These are phyloP conservation scores for Tulasnella sp. DNA, from an alignment of 768 basidiomycete species.

Conservation along the genomic window DNA sequence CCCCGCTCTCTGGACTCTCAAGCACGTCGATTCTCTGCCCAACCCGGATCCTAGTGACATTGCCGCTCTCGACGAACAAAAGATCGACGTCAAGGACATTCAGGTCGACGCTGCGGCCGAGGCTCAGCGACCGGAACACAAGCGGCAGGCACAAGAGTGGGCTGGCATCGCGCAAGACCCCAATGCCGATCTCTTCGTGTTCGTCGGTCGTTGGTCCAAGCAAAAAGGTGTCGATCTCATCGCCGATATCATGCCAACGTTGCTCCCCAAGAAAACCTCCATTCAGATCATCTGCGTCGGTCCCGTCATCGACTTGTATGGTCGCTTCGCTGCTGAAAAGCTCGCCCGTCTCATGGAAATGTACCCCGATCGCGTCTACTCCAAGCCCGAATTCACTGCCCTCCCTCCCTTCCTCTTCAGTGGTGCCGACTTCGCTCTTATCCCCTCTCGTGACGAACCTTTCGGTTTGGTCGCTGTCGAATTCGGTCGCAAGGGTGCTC, in stretches of 20 bases:
- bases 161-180: conserved; percentile 89
- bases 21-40: conserved; percentile 89
- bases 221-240: conserved; percentile 98
- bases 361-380: conserved; percentile 87
- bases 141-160: conserved; percentile 93
- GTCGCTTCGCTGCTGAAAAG: conserved; percentile 92
- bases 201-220: conserved; percentile 97
- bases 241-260: conserved; percentile 85
- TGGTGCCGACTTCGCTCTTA: conserved; percentile 91
- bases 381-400: conserved; percentile 95
- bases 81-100: conserved; percentile 61
- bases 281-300: conserved; percentile 87
- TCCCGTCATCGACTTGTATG: conserved; percentile 91
- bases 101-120: conserved; percentile 74
- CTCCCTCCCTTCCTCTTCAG: conserved; percentile 89
- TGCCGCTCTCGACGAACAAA: conserved; percentile 78
- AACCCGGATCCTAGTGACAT: conserved; percentile 93
- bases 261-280: conserved; percentile 79
- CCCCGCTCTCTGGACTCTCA: conserved; percentile 91
- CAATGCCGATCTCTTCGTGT: conserved; percentile 83
- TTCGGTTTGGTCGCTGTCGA: conserved; percentile 95
- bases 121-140: conserved; percentile 81
- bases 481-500: conserved; percentile 92
- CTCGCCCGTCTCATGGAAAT: conserved; percentile 88
- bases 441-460: conserved; percentile 92